phyloP scores from a whole-genome alignment of 768 basidiomycete species.

The Hygrophorus pudorinus region DNA sequence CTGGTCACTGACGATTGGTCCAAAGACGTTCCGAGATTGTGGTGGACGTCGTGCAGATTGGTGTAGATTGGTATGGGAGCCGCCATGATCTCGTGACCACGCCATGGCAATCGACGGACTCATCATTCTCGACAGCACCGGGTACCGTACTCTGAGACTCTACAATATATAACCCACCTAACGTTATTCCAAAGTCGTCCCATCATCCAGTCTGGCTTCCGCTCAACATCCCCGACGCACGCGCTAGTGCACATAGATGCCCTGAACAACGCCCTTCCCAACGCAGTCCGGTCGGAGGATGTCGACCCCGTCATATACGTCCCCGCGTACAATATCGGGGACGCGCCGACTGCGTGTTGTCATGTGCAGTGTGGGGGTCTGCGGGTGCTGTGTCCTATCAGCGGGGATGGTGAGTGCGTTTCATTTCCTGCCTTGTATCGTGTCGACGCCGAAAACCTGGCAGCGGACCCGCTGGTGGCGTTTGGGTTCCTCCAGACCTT shows the following conservation, averaged over 20 bases:
- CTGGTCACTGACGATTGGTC: conserved; percentile 28
- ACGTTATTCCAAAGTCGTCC: conserved; percentile 39
- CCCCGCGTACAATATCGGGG: conserved; percentile 31
- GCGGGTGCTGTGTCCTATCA: conserved; percentile 70
- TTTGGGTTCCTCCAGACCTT: conserved; percentile 87
- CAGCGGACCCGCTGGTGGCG: conserved; percentile 84
- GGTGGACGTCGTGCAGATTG: conserved; percentile 45
- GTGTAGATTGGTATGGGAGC: conserved; percentile 48
- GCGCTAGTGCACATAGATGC: conserved; percentile 83
- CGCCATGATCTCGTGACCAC: too few relatives aligned
- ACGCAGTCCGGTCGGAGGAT: conserved; percentile 38
- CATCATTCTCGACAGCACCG: conserved; percentile 66
- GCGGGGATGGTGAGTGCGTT: conserved; percentile 65
- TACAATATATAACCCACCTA: conserved; percentile 6
- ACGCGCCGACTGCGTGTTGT: conserved; percentile 70
- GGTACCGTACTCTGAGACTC: conserved; percentile 43
- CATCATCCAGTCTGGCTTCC: conserved; percentile 87
- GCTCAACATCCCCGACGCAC: conserved; percentile 65
- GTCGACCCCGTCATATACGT: conserved; percentile 74
- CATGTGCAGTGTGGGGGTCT: conserved; percentile 72
- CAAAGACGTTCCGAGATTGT: conserved; percentile 40
- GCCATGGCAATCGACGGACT: conserved; percentile 73
- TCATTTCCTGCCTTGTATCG: neutral
- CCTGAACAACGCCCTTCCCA: conserved; percentile 61
- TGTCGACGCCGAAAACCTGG: too few relatives aligned